Conservation (phyloP, 352 stramenopile genomes). For the Phytopythium oedochilum region DNA sequence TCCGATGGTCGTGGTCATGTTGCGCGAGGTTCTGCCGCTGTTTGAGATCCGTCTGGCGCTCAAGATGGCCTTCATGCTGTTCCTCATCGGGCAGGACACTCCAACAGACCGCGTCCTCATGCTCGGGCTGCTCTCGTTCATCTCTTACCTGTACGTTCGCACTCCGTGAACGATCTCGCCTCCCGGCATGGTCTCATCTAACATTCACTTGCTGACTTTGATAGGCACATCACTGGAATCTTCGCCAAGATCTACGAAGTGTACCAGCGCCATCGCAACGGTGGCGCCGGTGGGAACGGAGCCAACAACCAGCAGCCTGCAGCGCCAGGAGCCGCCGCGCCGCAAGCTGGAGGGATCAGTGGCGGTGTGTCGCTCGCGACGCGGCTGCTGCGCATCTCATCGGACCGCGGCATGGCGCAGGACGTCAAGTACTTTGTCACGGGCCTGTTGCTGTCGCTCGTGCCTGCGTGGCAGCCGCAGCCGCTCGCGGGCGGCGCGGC, state of each 20-base stretch:
- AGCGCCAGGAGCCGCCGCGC: slow-evolving; percentile 9
- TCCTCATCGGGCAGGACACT: slow-evolving; percentile 85
- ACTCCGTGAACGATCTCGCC: not conserved
- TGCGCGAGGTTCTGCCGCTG: slow-evolving; percentile 52
- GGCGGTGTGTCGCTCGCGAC: slow-evolving; percentile 21
- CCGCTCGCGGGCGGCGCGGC: slow-evolving; percentile 29
- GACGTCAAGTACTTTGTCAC: slow-evolving; percentile 79
- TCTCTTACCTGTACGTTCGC: slow-evolving; percentile 64
- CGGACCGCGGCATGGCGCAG: slow-evolving; percentile 61
- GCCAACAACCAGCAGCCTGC: slow-evolving; percentile 10
- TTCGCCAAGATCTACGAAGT: slow-evolving; percentile 80
- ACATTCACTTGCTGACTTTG: not conserved
- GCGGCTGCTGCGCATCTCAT: slow-evolving; percentile 62
- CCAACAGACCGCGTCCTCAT: slow-evolving; percentile 70
- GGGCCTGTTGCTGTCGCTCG: slow-evolving; percentile 69
- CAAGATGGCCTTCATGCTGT: slow-evolving; percentile 88
- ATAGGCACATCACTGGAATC: slow-evolving; percentile 77
- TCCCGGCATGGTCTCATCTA: not conserved
- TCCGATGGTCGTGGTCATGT: slow-evolving; percentile 35
- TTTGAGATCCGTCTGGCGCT: slow-evolving; percentile 72
- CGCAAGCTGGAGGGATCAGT: slow-evolving; percentile 11
- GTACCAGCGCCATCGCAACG: slow-evolving; percentile 37
- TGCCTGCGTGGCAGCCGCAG: slow-evolving; percentile 78
- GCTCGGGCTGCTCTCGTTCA: slow-evolving; percentile 64
- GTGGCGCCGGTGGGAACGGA: slow-evolving; percentile 15